Evolutionary conservation across 257 asterid genomes (phyloP).

Genomic region (Solanum habrochaites): DNA sequence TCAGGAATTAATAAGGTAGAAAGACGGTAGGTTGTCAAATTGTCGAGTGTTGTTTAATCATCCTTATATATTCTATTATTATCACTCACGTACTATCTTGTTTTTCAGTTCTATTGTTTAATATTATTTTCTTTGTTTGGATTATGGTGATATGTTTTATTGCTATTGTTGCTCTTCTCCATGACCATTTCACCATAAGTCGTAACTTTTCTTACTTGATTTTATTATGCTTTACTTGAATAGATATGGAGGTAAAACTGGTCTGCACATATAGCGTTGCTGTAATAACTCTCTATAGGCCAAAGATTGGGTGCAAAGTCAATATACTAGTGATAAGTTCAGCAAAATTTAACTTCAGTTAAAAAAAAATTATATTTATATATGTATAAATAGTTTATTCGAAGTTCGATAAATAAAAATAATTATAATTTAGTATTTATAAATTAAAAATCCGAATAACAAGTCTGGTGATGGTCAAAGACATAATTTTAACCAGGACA

Average conservation of each 20-base stretch:
- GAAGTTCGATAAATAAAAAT: background rate
- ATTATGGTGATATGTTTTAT: background rate
- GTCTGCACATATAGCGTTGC: no score
- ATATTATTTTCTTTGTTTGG: background rate
- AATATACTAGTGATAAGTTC: background rate
- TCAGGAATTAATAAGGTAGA: background rate
- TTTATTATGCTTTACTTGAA: background rate
- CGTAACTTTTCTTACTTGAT: no score
- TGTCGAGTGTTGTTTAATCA: background rate
- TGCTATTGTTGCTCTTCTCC: background rate
- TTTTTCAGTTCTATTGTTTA: background rate
- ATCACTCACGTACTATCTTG: background rate
- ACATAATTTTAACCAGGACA: background rate
- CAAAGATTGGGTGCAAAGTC: background rate
- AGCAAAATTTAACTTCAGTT: background rate
- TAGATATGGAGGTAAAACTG: no score
- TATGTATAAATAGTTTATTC: background rate
- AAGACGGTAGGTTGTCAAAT: background rate
- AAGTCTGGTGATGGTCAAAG: background rate
- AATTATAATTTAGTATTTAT: background rate
- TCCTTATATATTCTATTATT: background rate
- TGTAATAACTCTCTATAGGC: background rate
- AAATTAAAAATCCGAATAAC: background rate
- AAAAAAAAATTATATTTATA: background rate
- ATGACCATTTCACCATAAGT: background rate